Evolutionary conservation across 495 filamentous ascomycete genomes (phyloP), one percentile per base, ranked within the genome.

Genomic region (Penicillium longicatenatum): DNA sequence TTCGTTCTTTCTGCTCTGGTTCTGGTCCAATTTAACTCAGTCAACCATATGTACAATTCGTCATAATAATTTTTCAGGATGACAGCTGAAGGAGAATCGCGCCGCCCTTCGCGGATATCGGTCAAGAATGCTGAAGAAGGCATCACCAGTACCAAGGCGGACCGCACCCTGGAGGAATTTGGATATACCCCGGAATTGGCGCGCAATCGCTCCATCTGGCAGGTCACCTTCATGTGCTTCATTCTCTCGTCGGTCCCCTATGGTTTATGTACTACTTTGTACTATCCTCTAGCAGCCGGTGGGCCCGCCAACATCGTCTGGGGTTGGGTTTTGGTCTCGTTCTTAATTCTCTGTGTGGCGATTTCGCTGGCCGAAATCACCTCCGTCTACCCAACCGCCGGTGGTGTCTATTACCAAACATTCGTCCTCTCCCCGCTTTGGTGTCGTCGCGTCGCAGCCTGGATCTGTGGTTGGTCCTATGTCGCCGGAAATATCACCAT

Each of bases 391-490:
- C 87, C 87, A 11, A 89, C 85, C 2, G 72, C 79, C 39, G 78
- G 79, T 22, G 85, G 85, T 16, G 84, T 87, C 65, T 89, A 89
- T 57, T 84, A 88, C 65, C 89, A 86, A 85, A 86, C 84, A 0
- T 85, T 86, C 8, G 84, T 86, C 49, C 73, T 79, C 11, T 67
- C 70, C 1, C 67, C 70, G 60, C 71, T 72, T 52, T 72, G 70
- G 55, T 88, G 81, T 74, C 82, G 79, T 21, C 81, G 81, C 4
- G 65, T 85, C 24, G 72, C 88, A 8, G 83, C 79, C 16, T 90
- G 83, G 79, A 81, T 84, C 19, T 86, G 83, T 16, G 87, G 87
- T 16, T 90, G 87, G 87, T 82, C 89, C 50, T 88, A 86, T 55
- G 79, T 87, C 6, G 81, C 82, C 20, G 87, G 85, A 8, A 89